Base-by-base conservation (phyloP, 2,329 filamentous ascomycete species). In the Verticillium tricorpus region DNA sequence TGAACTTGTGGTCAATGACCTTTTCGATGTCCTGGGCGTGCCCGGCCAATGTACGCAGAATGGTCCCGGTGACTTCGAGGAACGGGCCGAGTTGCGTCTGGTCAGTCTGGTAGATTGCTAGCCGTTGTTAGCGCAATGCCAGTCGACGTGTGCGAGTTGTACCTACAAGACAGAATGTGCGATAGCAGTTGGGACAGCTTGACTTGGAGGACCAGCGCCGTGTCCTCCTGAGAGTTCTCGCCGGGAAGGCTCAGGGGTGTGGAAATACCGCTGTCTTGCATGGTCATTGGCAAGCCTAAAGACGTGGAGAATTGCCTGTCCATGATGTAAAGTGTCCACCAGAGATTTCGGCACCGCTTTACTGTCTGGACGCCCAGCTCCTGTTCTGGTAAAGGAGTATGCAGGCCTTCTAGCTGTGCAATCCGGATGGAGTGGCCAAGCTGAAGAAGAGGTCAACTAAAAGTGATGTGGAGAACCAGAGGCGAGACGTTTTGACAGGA, bases 11-110 rank as follows among this genome's bases (percentile, higher is more conserved):
- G 1, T 69, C 64, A 11, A 78, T 71, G 1, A 76, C 76, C 0
- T 64, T 69, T 19, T 77, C 75, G 2, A 78, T 73, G 2, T 78
- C 76, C 45, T 76, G 71, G 0, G 75, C 76, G 28, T 78, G 72
- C 0, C 71, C 69, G 0, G 74, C 74, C 17, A 78, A 59, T 0
- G 72, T 75, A 0, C 76, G 73, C 0, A 78, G 60, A 1, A 77
- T 76, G 0, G 71, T 69, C 11, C 70, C 65, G 0, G 73, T 78
- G n/a, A 65, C 69, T 12, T 77, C 74, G 0, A 78, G 68, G 50
- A 78, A 78, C 0, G 67, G 65, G 0, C 59, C 59, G 15, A 63
- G 67, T 0, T 71, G 68, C 1, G 73, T 76, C 60, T 72, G 73
- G 25, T 72, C 69, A 0, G 69, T 69, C 34, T 72, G 74, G 40